A percentile compares a stretch with the other conserved stretches of the same genome.
phyloP scores from a whole-genome alignment of 2,329 filamentous ascomycete genomes.

The Pestalotiopsis fici region DNA sequence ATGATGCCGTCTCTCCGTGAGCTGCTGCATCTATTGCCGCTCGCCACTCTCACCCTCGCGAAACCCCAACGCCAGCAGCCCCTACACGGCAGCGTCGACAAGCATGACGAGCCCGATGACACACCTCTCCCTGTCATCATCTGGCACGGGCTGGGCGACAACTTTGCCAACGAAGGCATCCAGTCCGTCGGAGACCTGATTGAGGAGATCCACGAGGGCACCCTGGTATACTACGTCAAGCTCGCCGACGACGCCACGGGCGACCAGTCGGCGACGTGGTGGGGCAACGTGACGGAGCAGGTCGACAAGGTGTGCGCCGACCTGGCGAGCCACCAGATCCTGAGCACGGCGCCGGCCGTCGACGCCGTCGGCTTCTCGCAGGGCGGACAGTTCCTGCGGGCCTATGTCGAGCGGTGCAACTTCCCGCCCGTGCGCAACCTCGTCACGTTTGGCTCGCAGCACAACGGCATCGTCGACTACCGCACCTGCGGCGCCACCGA shows the following conservation, averaged over 20 bases:
- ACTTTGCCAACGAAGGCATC: constrained; percentile 76
- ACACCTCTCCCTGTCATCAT: constrained; percentile 87
- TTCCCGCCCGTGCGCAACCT: constrained; percentile 72
- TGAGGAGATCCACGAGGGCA: constrained; percentile 75
- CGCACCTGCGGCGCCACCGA: constrained; percentile 71
- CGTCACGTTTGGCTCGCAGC: constrained; percentile 87
- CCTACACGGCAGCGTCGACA: constrained; percentile 16
- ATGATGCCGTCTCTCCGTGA: constrained; percentile 14
- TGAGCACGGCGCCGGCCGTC: constrained; percentile 78
- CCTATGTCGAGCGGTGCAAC: constrained; percentile 86
- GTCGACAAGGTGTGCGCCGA: constrained; percentile 75
- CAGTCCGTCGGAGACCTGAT: constrained; percentile 71
- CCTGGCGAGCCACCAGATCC: constrained; percentile 73
- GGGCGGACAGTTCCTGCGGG: constrained; percentile 94
- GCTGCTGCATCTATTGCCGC: constrained; percentile 15
- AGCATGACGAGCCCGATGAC: constrained; percentile 46
- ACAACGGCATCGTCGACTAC: constrained; percentile 89
- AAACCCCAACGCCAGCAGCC: constrained; percentile 15
- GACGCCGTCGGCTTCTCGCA: constrained; percentile 95
- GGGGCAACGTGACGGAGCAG: constrained; percentile 85
- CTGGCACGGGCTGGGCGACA: constrained; percentile 85
- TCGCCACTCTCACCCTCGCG: constrained; percentile 16
- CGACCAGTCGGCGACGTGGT: constrained; percentile 84
- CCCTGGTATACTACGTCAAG: constrained; percentile 78
- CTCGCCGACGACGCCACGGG: constrained; percentile 64